Base-by-base conservation (phyloP, 2,329 filamentous ascomycete species). In the Fusarium papillatum region DNA sequence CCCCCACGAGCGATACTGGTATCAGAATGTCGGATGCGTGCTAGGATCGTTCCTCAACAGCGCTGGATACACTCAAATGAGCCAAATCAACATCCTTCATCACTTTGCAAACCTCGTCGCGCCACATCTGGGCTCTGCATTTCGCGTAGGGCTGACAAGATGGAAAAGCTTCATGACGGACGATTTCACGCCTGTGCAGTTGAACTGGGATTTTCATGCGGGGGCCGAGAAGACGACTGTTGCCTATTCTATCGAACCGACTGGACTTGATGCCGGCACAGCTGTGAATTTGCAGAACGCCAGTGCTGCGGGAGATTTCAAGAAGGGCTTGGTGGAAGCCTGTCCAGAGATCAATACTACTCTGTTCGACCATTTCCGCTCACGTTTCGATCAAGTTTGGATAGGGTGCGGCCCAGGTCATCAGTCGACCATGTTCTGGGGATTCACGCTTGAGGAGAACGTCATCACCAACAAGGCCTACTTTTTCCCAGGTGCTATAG, bases 111-210 rank as follows among this genome's bases (percentile, higher is more conserved):
- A 60, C 19, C 31, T 67, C 7, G 70, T 72, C 14, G 39, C 62
- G 16, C 70, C 68, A 17, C 38, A 31, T 36, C 62, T 72, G 3
- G 70, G 70, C 0, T 14, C 34, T 0, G 36, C 46, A 0, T 69
- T 46, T 7, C n/a, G 4, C 3, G 10, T 14, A 3, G 62, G 62
- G 4, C 31, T 24, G 2, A 39, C 39, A 11, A 13, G 0, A 31
- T 84, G 83, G 83, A 74, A 79, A 66, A 85, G 84, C 69, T 86
- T 85, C 69, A 85, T 85, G 83, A 85, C 83, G 5, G 84, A 86
- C 60, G 81, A 85, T 62, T 71, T 81, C 55, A 82, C 77, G 2
- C 84, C 84, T 0, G 74, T 85, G 9, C 83, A 85, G 71, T 68
- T 85, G 3, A 85, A 84, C 71, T 85, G 84, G 84, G 81, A 81